Evolutionary conservation across 495 filamentous ascomycete species (phyloP), one percentile per base, ranked within the genome.

Genomic region (Xylaria nigripes): DNA sequence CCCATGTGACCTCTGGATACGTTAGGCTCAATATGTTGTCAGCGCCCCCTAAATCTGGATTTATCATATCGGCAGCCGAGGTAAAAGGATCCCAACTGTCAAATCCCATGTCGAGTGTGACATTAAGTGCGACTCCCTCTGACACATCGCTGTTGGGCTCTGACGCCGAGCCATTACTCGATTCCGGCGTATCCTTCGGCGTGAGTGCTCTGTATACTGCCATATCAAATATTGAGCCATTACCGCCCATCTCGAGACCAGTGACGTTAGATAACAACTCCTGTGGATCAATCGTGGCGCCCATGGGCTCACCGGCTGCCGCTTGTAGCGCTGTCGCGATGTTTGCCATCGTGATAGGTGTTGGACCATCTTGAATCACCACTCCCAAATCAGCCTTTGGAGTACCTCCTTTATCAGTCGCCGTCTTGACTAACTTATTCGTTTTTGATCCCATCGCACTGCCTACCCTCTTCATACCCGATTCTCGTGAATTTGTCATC

Each of bases 181-280:
- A 81, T 47, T 80, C 78, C 6, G 78, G 78, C 9, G 78, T 81
- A 55, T 80, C 76, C 29, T 81, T 78, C 0, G 77, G 78, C 42
- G 77, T 76, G 40, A 75, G 56, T 7, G 67, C 68, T 24, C 75
- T 69, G 52, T 78, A 79, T 8, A 72, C 61, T 44, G 58, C 69
- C 63, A 76, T 69, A 43, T 81, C 76, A 0, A 67, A 62, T 45
- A 76, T 67, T 6, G 75, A 62, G 12, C 67, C 74, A 10, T 59
- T 58, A n/a, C 66, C 67, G 30, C 70, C 70, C n/a, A 57, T 61
- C 34, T 71, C 68, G 12, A 72, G 57, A 1, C 62, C 64, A 3
- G 58, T 58, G 5, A 69, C 45, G 21, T 21, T 24, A 8, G 62
- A 59, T 53, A 74, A 68, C 0, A 81, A 56, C 8, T 69, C 67